Evolutionary conservation across 208 protist species (phyloP).

Genomic region (Phytomonas sp.): DNA sequence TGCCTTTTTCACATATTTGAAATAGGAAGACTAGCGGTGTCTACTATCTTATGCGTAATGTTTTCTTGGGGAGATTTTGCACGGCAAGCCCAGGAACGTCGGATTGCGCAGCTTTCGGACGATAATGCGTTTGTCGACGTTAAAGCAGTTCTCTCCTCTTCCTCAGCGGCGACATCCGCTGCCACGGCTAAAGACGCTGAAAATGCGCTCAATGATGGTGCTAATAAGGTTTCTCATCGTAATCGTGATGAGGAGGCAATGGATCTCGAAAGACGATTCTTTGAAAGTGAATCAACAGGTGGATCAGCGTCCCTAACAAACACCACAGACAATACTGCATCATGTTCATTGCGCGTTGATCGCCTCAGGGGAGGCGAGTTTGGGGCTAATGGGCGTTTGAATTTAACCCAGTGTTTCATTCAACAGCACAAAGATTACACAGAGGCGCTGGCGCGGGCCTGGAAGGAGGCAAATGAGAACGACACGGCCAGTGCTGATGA

Average conservation of each 20-base stretch:
- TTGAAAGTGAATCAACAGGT: not conserved
- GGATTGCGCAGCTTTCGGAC: slow-evolving; percentile 38
- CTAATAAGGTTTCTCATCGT: not conserved
- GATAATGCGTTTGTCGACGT: slow-evolving; percentile 77
- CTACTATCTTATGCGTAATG: not conserved
- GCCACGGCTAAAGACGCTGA: not conserved
- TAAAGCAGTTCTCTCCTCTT: slow-evolving; percentile 21
- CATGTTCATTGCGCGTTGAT: not conserved
- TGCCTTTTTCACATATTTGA: not conserved
- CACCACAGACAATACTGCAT: not conserved
- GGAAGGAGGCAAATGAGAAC: not conserved
- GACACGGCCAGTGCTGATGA: not conserved
- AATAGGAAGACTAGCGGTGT: not conserved
- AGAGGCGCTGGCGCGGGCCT: not conserved
- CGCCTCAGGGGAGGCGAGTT: not conserved
- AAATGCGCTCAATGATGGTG: not conserved
- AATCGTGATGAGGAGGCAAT: not conserved
- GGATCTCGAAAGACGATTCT: not conserved
- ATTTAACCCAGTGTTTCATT: slow-evolving; percentile 8
- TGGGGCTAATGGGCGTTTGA: not conserved
- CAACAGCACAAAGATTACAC: slow-evolving; percentile 28
- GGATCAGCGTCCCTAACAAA: not conserved
- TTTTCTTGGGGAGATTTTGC: not conserved
- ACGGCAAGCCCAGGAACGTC: slow-evolving; percentile 13
- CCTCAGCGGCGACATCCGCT: not conserved